phyloP scores from a whole-genome alignment of 495 filamentous ascomycete genomes.

The Chaetomidium leptoderma region DNA sequence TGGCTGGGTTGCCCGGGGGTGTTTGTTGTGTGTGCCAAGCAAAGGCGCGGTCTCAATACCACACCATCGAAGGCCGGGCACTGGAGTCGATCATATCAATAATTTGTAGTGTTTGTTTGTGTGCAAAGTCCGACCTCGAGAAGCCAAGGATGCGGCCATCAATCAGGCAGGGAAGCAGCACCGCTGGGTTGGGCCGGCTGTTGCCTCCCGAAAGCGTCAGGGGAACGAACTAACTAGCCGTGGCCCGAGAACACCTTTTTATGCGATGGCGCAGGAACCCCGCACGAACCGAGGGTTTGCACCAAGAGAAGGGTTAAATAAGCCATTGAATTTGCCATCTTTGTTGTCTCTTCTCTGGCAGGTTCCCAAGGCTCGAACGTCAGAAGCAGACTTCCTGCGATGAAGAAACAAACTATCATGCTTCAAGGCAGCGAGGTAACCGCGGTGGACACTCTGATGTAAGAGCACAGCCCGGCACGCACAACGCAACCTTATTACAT shows the following conservation, averaged over 20 bases:
- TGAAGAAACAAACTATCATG: neutral
- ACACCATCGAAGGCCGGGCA: neutral
- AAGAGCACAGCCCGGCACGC: conserved; percentile 1
- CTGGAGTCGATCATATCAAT: neutral
- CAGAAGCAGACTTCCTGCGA: neutral
- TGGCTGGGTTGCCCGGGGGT: neutral
- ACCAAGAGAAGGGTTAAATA: neutral
- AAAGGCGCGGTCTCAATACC: neutral
- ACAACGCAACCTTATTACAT: conserved; percentile 9
- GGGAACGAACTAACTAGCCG: neutral
- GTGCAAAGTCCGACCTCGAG: neutral
- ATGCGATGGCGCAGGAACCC: conserved; percentile 3
- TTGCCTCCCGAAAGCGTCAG: neutral
- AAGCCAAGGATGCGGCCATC: neutral
- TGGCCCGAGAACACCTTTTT: neutral
- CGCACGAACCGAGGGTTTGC: conserved; percentile 7
- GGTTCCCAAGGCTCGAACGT: neutral
- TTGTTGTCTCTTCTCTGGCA: neutral
- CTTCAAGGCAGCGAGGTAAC: neutral
- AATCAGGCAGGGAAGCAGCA: neutral
- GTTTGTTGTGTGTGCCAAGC: neutral
- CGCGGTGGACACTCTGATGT: neutral
- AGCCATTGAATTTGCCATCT: neutral
- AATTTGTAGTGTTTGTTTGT: neutral
- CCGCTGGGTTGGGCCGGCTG: neutral